These are phyloP conservation scores for Candida bentonensis DNA, from an alignment of 805 yeast genomes.

Conservation along the genomic window DNA sequence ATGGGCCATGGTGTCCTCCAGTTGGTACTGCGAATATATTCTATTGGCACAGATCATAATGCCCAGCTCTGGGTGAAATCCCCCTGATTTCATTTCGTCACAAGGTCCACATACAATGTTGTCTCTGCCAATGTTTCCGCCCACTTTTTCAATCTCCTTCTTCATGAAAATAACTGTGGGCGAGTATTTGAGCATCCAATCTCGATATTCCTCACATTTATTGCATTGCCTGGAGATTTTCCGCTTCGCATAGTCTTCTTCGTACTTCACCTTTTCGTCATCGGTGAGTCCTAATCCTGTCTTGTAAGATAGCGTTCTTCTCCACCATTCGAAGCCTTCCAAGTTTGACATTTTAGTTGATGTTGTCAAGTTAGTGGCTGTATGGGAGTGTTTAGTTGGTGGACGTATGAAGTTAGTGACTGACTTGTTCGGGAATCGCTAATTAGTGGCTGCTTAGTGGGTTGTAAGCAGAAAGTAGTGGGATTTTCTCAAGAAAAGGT, in stretches of 20 bases:
- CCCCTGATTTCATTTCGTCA: conserved; percentile 76
- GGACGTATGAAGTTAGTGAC: too few species aligned
- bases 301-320: conserved; percentile 52
- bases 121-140: conserved; percentile 33
- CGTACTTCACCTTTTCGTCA: conserved; percentile 41
- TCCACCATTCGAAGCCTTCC: conserved; percentile 71
- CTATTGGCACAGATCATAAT: conserved; percentile 78
- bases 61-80: conserved; percentile 84
- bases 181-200: conserved; percentile 59
- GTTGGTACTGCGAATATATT: conserved; percentile 55
- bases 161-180: conserved; percentile 82
- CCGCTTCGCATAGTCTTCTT: conserved; percentile 34
- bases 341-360: not conserved
- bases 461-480: too few species aligned
- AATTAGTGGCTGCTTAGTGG: too few species aligned
- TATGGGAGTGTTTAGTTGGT: not conserved
- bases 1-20: conserved; percentile 86
- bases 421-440: too few species aligned
- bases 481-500: too few species aligned
- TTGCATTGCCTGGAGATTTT: conserved; percentile 42
- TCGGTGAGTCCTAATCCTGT: conserved; percentile 53
- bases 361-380: not conserved
- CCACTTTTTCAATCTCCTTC: conserved; percentile 60
- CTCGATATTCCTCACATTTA: conserved; percentile 58
- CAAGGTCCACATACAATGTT: conserved; percentile 72